phyloP scores from a whole-genome alignment of 2,329 filamentous ascomycete species.

The Pseudophaeomoniella oleicola region DNA sequence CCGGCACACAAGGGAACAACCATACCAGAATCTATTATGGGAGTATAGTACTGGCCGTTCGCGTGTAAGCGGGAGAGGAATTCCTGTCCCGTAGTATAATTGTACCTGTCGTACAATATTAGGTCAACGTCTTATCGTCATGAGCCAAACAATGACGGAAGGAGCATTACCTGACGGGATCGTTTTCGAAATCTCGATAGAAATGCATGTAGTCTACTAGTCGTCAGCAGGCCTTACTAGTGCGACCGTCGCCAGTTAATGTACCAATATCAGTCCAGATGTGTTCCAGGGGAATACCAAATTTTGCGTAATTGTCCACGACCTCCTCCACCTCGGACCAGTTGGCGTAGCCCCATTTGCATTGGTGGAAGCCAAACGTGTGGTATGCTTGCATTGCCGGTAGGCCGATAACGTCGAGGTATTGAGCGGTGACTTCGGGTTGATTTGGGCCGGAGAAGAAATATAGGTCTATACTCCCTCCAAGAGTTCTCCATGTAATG shows the following conservation, averaged over 20 bases:
- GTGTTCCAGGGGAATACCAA: conserved; percentile 42
- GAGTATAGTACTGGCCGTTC: conserved; percentile 42
- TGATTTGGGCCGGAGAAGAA: conserved; percentile 62
- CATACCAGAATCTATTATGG: conserved; percentile 37
- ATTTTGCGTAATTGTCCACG: conserved; percentile 36
- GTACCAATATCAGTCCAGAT: conserved; percentile 21
- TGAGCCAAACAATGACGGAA: no score
- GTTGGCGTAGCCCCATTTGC: conserved; percentile 67
- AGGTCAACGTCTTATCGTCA: no score
- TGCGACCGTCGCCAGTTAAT: conserved; percentile 16
- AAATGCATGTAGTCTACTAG: conserved; percentile 42
- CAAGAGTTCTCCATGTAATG: conserved; percentile 60
- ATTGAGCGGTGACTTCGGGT: conserved; percentile 53
- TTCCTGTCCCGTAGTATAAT: conserved; percentile 30
- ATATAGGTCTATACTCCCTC: conserved; percentile 65
- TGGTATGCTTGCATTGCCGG: conserved; percentile 73
- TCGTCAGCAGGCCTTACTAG: conserved; percentile 14
- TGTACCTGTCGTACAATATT: conserved; percentile 19
- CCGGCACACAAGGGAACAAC: no score
- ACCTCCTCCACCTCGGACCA: conserved; percentile 50
- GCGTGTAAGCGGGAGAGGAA: conserved; percentile 40
- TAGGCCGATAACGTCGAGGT: conserved; percentile 55
- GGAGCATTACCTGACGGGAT: conserved; percentile 25
- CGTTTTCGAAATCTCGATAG: conserved; percentile 45
- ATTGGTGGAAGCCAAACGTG: conserved; percentile 71